Base-by-base conservation (phyloP, 2,329 filamentous ascomycete genomes). In the Aschersonia sp. region DNA sequence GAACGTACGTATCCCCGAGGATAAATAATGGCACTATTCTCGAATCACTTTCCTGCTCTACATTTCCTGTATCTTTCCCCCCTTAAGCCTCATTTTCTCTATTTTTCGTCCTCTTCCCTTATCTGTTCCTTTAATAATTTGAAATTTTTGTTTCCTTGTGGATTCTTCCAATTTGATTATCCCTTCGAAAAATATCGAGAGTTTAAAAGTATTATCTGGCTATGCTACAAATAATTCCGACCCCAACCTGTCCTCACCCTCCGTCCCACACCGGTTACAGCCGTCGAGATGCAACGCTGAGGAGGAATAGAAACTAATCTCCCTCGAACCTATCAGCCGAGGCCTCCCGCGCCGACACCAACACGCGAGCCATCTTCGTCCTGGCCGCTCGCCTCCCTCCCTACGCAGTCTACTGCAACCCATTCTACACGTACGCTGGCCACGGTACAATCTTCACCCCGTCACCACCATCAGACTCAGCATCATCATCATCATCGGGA, bases 351-450 rank as follows among this genome's bases (percentile, higher is more conserved):
- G 63, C 76, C 51, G 76, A 82, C 46, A 87, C 85, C 50, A 89
- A 88, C 65, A 94, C 87, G 5, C 80, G 87, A 52, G 87, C 87
- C 57, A 94, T 94, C 64, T 94, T 94, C 69, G 76, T 90, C 49
- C 78, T 94, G 46, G 83, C 87, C 32, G 85, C 86, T 29, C 75
- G 81, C 56, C 76, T 86, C 57, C 74, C 86, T 1, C 87, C 87
- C 0, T 86, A 87, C 63, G 78, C 77, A 56, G 85, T 94, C 52
- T 94, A 94, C 67, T 85, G 85, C 63, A 92, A 92, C 63, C 87
- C 87, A 7, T 94, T 94, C 66, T 94, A 94, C 71, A 78, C 86
- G 51, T 76, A 89, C 61, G 87, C 87, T 39, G 85, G 86, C 53
- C 83, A 79, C 60, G 85, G 87, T 51, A 87, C 88, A 59, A 77